phyloP scores from a whole-genome alignment of 306 rosid genomes.

The Prunus salicina region DNA sequence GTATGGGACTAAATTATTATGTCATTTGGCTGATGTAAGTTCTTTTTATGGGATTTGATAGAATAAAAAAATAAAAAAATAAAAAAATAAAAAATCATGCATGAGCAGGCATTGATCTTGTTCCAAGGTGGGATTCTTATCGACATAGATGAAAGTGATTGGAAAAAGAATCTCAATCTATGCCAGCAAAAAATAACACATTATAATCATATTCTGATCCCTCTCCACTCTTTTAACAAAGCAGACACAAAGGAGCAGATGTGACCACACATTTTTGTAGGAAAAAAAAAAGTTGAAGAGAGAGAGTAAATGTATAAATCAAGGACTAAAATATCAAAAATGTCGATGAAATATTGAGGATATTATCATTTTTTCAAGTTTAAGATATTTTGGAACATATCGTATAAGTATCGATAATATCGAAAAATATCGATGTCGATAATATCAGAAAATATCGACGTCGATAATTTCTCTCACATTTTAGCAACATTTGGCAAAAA shows the following conservation, averaged over 20 bases:
- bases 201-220: slow-evolving; percentile 55
- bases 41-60: neutral
- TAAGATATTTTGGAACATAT: too few species aligned
- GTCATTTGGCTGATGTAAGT: slow-evolving; percentile 11
- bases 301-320: neutral
- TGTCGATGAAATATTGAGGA: too few species aligned
- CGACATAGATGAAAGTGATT: slow-evolving; percentile 33
- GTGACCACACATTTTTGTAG: slow-evolving; percentile 37
- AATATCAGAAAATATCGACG: too few species aligned
- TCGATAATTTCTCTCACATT: too few species aligned
- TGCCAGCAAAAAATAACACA: slow-evolving; percentile 34
- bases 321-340: too few species aligned
- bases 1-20: neutral
- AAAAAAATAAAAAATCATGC: neutral
- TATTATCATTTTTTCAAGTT: too few species aligned
- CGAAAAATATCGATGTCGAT: too few species aligned
- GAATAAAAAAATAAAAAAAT: neutral
- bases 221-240: slow-evolving; percentile 44
- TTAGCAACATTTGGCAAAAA: too few species aligned
- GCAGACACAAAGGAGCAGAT: slow-evolving; percentile 14
- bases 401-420: too few species aligned
- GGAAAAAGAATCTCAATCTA: slow-evolving; percentile 38
- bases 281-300: slow-evolving; percentile 1
- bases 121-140: slow-evolving; percentile 46
- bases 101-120: slow-evolving; percentile 16